Evolutionary conservation across 805 yeast genomes (phyloP), one percentile per base, ranked within the genome.

Genomic region (Myxozyma udenii): DNA sequence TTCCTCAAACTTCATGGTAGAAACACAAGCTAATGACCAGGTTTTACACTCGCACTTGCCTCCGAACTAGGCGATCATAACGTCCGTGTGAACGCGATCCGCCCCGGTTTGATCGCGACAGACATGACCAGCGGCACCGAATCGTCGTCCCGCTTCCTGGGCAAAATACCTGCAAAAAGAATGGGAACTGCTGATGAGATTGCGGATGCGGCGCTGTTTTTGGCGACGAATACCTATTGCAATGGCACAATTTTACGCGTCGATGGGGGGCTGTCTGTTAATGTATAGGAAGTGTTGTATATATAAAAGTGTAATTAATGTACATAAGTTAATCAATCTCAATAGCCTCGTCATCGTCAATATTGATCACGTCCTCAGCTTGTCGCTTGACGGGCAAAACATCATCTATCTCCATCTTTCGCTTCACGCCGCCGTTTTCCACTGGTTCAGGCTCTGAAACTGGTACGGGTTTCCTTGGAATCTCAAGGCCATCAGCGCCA

Each of bases 41-140:
- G 84, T 2, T 80, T 87, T 60, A 77, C 88, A 0, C 67, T 71
- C 41, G 66, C 83, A 0, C 64, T 85, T 30, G 84, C 90, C 0
- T 60, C 66, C 0, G 96, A 87, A 58, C 63, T 84, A 53, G 75
- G 74, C 12, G 67, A 79, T 0, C 66, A 69, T 32, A 72, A 72
- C 7, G 74, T 87, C 2, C 66, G 87, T 35, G 83, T 83, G 39
- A 85, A 85, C 64, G 72, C 84, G 1, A 65, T 88, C 0, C 65
- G 81, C 18, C 93, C 95, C 0, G 91, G 91, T 0, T 68, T 85
- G 26, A 69, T 68, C 4, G 84, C 78, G 23, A 87, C 95, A 0
- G 85, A 78, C 3, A 86, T 87, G 81, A 55, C 61, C 3, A 32
- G 30, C 12, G 25, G 24, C 14, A n/a, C 19, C 14, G 48, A 32